Evolutionary conservation across 805 yeast species (phyloP).

Genomic region (Sungouiella blattae): DNA sequence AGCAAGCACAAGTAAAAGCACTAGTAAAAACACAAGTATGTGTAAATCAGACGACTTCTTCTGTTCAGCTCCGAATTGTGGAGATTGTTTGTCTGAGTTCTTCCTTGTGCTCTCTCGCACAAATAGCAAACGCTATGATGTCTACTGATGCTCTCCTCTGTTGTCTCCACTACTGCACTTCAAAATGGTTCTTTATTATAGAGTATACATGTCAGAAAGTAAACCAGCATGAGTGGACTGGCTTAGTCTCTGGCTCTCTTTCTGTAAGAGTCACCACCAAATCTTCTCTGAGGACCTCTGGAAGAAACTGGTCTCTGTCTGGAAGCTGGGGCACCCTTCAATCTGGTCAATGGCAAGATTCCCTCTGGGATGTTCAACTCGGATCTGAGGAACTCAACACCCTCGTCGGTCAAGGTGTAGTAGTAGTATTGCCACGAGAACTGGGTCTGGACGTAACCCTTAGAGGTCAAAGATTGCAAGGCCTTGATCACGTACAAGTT

Average conservation of each 20-base stretch:
- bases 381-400: constrained; percentile 97
- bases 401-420: constrained; percentile 99
- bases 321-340: constrained; percentile 89
- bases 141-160: too few relatives aligned
- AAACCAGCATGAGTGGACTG: constrained; percentile 7
- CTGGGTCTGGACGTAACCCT: constrained; percentile 99
- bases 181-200: constrained; percentile 12
- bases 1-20: too few relatives aligned
- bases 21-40: too few relatives aligned
- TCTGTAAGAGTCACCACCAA: constrained; percentile 50
- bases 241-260: constrained; percentile 56
- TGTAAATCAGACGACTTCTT: too few relatives aligned
- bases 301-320: constrained; percentile 45
- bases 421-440: constrained; percentile 99
- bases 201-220: constrained; percentile 14
- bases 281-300: constrained; percentile 44
- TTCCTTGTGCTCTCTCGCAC: too few relatives aligned
- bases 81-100: too few relatives aligned
- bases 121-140: too few relatives aligned
- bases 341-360: constrained; percentile 97
- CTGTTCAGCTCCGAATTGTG: too few relatives aligned
- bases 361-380: constrained; percentile 98
- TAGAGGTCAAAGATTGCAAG: constrained; percentile 97
- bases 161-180: background rate
- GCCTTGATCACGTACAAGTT: constrained; percentile 98